Conservation (phyloP, 1,284 basidiomycete species). For the Cryptococcus jaspeensis region DNA sequence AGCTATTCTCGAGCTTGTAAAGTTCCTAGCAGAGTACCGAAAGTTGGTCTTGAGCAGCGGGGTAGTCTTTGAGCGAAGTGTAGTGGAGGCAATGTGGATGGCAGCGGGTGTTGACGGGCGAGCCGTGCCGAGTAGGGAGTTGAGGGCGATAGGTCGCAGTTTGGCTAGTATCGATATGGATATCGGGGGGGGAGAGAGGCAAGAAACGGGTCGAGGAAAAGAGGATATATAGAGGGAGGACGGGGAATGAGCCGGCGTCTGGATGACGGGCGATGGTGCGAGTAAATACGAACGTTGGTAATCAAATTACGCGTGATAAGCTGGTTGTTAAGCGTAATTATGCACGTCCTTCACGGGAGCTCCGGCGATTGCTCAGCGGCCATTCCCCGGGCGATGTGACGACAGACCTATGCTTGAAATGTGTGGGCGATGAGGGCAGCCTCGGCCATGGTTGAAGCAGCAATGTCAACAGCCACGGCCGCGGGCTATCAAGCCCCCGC, state of each 20-base stretch:
- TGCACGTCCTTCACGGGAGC: no score
- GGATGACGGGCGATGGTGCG: neutral
- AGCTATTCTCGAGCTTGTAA: conserved; percentile 15
- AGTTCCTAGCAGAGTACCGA: conserved; percentile 12
- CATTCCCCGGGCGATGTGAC: no score
- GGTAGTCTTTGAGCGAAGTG: neutral
- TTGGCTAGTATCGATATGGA: neutral
- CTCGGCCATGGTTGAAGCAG: no score
- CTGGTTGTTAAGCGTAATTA: no score
- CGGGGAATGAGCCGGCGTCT: neutral
- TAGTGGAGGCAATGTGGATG: conserved; percentile 1
- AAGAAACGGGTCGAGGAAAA: neutral
- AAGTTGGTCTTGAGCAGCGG: neutral
- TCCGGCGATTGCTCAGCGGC: no score
- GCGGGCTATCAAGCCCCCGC: no score
- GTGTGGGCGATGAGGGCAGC: no score
- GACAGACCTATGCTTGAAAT: no score
- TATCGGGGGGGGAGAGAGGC: no score
- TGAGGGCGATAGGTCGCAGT: conserved; percentile 12
- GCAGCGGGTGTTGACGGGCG: conserved; percentile 1
- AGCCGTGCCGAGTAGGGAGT: conserved; percentile 4
- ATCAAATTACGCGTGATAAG: neutral
- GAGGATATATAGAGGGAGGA: neutral
- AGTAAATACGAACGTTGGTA: neutral
- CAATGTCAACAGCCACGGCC: no score